Evolutionary conservation across 495 filamentous ascomycete genomes (phyloP), one percentile per base, ranked within the genome.

Genomic region (Aspergillus campestris): DNA sequence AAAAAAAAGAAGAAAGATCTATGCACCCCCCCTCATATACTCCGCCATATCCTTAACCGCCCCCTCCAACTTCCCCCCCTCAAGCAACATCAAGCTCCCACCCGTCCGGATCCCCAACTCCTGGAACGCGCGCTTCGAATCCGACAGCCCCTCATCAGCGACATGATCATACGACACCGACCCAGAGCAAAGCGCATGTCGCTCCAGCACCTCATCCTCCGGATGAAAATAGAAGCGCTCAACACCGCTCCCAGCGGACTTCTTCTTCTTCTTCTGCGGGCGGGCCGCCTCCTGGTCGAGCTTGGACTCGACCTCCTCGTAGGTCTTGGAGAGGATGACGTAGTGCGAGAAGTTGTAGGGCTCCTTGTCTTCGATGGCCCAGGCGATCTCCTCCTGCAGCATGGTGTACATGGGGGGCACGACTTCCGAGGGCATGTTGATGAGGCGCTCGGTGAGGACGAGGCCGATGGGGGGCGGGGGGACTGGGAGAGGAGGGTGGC

Each of bases 371-470:
- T 92, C 82, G 5, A 94, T 65, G 3, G 94, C 94, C 70, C 84
- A 89, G 50, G 82, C 72, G 48, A 97, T 86, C 73, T 99, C 94
- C 60, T 95, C 89, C 32, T 85, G 72, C 31, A 99, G 77, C 88
- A 95, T 94, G 50, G 74, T 81, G 76, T 96, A 97, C 89, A 99
- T 90, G 8, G 94, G 91, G 31, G 94, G 92, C 14, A 90, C 75
- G 40, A 94, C 80, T 66, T 96, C 85, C 24, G 85, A 72, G 12
- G 94, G 94, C 73, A 95, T 88, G 67, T 99, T 99, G 73, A 97
- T 86, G 48, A 97, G 63, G 11, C 92, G 80, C 63, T 99, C 94
- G 0, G 88, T 85, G 27, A 99, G 71, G 34, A 99, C 79, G 6
- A 99, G 71, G 0, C 92, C 94, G 34, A 95, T 77, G 38, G 79